Conservation (phyloP, 345 rosid genomes). For the Gynandropsis gynandra region DNA sequence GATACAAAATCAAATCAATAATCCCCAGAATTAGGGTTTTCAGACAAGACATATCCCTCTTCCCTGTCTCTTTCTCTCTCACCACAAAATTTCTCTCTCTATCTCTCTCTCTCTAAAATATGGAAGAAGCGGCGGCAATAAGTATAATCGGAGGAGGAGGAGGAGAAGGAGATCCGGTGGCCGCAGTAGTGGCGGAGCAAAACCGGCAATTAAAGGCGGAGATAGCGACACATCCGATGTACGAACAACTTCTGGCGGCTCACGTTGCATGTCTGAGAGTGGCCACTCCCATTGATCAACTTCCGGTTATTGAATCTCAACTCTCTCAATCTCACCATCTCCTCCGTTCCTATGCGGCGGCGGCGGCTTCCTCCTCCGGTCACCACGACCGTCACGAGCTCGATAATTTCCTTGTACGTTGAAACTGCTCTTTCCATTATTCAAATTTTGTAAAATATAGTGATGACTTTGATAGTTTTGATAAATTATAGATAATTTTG, state of each 20-base stretch:
- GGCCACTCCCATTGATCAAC: constrained; percentile 94
- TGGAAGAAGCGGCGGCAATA: constrained; percentile 72
- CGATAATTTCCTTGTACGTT: constrained; percentile 75
- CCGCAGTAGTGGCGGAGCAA: constrained; percentile 27
- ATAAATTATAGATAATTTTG: too few species aligned
- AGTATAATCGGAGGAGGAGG: constrained; percentile 67
- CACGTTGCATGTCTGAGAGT: constrained; percentile 89
- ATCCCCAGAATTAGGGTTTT: constrained; percentile 17
- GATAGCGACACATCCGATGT: constrained; percentile 78
- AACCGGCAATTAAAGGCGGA: constrained; percentile 69
- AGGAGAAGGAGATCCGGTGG: constrained; percentile 30
- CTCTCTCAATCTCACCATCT: constrained; percentile 74
- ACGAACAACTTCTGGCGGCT: constrained; percentile 75
- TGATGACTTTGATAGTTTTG: not conserved
- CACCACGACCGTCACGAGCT: constrained; percentile 88
- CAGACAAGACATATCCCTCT: not conserved
- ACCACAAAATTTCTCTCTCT: not conserved
- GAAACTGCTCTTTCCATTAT: not conserved
- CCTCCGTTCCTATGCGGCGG: constrained; percentile 78
- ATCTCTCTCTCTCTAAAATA: constrained; percentile 18
- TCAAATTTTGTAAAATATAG: not conserved
- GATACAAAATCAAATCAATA: constrained; percentile 13
- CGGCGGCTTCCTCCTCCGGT: constrained; percentile 33
- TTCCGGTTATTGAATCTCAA: constrained; percentile 91
- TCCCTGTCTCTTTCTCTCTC: too few species aligned